A percentile compares a stretch with the other conserved stretches of the same genome.
Conservation (phyloP, 2,329 filamentous ascomycete genomes). For the Fusarium sp. region DNA sequence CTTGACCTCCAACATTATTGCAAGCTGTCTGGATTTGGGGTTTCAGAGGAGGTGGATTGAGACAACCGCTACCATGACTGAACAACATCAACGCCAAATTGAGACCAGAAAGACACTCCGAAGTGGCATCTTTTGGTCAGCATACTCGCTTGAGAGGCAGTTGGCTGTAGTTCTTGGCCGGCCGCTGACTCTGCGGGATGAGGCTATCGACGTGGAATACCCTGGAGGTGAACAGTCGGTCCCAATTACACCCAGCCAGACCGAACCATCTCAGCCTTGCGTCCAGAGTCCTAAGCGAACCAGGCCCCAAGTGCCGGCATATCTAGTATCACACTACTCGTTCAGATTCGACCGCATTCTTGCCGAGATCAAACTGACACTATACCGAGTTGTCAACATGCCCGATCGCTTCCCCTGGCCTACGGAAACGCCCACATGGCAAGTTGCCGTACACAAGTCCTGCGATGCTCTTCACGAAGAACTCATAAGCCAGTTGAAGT, state of each 20-base stretch:
- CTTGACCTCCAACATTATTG: conserved; percentile 26
- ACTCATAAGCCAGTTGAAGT: conserved; percentile 9
- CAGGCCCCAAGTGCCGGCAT: neutral
- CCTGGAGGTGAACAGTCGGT: conserved; percentile 10
- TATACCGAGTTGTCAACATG: conserved; percentile 34
- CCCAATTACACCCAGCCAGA: neutral
- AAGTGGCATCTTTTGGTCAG: conserved; percentile 30
- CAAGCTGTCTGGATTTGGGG: conserved; percentile 28
- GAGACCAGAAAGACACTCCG: conserved; percentile 8
- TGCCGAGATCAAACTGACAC: conserved; percentile 25
- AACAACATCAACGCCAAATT: neutral
- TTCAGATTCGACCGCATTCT: conserved; percentile 24
- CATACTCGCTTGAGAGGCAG: conserved; percentile 28
- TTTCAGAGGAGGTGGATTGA: conserved; percentile 19
- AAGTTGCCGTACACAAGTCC: conserved; percentile 28
- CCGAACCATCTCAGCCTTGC: neutral
- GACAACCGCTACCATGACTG: neutral
- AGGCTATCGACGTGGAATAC: conserved; percentile 30
- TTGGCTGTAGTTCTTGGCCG: conserved; percentile 27
- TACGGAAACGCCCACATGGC: conserved; percentile 36
- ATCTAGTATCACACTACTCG: conserved; percentile 15
- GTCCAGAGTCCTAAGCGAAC: neutral
- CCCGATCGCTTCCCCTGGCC: conserved; percentile 43
- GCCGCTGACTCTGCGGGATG: conserved; percentile 25
- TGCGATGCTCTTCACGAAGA: conserved; percentile 25